Evolutionary conservation across 768 basidiomycete genomes (phyloP), one percentile per base, ranked within the genome.

Genomic region (Rhodotorula babjevae): DNA sequence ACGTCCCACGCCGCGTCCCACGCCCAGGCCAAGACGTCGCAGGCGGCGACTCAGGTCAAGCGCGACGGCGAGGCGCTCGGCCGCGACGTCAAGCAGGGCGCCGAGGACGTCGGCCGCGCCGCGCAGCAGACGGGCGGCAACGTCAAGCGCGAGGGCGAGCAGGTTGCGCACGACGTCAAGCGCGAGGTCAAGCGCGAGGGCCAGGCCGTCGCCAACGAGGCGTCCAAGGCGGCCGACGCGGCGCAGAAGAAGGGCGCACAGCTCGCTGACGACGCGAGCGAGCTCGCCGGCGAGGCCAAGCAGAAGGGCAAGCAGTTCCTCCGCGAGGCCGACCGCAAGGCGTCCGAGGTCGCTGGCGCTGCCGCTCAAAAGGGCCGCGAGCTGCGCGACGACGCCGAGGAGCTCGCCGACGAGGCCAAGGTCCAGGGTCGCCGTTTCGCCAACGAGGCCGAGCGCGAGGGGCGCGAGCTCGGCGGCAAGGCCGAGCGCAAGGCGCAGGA

Each of bases 261-360:
- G 50, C 55, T 65, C 53, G 55, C 58, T 40, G 52, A 49, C 31
- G 68, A 62, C 6, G 55, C 44, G 16, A 40, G 60, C 46, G 27
- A 61, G 60, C 58, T 77, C 27, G 78, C 79, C 71, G 67, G 71
- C 47, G 79, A 81, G 57, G 68, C 61, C 21, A 27, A 23, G 27
- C n/a, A 64, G 44, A n/a, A 72, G 49, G 79, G 76, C 67, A 61
- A 79, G 29, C 77, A 79, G 62, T 77, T 79, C 7, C 76, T 79
- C 68, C 78, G 81, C 47, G 31, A 65, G 36, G 68, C 31, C 2
- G 46, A 63, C 40, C 40, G 56, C 40, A 63, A 68, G 52, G 81
- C 80, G 31, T 77, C 50, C 23, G 25, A 77, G 61, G 56, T 63
- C n/a, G 63, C 63, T 49, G 58, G n/a, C 36, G 33, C 36, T 6